Base-by-base conservation (phyloP, 2,329 filamentous ascomycete genomes). In the Xylaria sp. region DNA sequence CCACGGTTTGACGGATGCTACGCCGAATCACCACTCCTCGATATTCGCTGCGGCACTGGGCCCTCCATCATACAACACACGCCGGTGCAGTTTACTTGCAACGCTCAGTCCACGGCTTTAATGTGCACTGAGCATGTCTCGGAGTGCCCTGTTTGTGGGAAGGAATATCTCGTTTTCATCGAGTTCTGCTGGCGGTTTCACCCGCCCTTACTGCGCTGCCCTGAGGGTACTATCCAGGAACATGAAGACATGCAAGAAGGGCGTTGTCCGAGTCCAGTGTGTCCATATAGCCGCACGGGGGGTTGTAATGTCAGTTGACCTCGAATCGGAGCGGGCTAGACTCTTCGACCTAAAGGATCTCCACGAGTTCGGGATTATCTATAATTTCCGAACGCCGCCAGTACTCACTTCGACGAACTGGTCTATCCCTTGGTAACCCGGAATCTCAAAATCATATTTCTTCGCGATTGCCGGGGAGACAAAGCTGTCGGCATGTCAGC, bases 361-460 rank as follows among this genome's bases (percentile, higher is more conserved):
- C 29, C 42, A 29, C 42, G 6, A 29, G 23, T 16, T 21, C 25
- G 68, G 60, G 42, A 53, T 54, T 53, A 53, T 50, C 84, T 76
- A 91, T 69, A 91, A 82, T 76, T 86, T 90, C 71, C 85, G 81
- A 42, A 25, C 25, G 23, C 80, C 84, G 55, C 80, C 79, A 12
- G 79, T 76, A 16, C 81, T 82, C 50, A 97, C 85, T 80, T 99
- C 96, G 63, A 94, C 91, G 73, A 98, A 85, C 81, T 98, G 96
- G 80, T 98, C 94, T 73, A 96, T 82, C 0, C 94, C 96, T 74
- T 91, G 85, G 80, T 98, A 99, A 71, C 87, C 82, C 5, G 95
- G 95, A 62, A 97, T 79, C 74, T 96, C 92, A 70, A 99, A 86
- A 55, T 89, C 88, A 82, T 97, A 99, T 82, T 96, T 98, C 74